These are phyloP conservation scores for Salvia sclarea DNA, from an alignment of 305 asterid genomes.

Conservation along the genomic window DNA sequence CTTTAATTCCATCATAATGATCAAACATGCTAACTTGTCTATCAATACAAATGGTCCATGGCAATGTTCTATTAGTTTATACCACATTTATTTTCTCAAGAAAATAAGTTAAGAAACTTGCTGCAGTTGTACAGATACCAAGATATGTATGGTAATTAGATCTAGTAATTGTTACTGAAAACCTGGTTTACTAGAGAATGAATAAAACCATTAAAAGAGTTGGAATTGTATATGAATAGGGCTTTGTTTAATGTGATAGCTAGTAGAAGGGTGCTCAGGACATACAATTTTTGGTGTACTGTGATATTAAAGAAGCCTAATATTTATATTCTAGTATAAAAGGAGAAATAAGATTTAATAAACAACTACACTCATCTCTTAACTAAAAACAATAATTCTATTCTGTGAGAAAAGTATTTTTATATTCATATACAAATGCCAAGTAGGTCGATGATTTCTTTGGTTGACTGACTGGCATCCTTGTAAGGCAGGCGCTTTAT, in stretches of 20 bases:
- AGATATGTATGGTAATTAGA: not conserved
- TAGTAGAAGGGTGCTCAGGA: not conserved
- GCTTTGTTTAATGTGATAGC: not conserved
- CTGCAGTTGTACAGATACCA: not conserved
- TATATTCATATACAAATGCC: too few relatives aligned
- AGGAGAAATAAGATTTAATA: not conserved
- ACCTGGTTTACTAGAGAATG: not conserved
- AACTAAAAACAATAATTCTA: too few relatives aligned
- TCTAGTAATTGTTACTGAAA: not conserved
- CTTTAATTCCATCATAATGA: not conserved
- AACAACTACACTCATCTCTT: too few relatives aligned
- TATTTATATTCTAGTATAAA: not conserved
- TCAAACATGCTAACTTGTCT: not conserved
- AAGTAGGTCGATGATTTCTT: not conserved
- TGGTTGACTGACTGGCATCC: not conserved
- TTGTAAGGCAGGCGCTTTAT: not conserved
- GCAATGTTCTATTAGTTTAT: slow-evolving; percentile 9
- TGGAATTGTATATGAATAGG: not conserved
- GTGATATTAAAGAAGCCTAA: not conserved
- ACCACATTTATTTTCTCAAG: slow-evolving; percentile 10
- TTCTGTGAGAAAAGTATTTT: too few relatives aligned
- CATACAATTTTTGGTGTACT: not conserved
- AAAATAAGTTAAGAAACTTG: not conserved
- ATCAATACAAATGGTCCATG: not conserved
- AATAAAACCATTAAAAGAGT: not conserved